phyloP scores from a whole-genome alignment of 345 rosid genomes.

The Brassica carinata region DNA sequence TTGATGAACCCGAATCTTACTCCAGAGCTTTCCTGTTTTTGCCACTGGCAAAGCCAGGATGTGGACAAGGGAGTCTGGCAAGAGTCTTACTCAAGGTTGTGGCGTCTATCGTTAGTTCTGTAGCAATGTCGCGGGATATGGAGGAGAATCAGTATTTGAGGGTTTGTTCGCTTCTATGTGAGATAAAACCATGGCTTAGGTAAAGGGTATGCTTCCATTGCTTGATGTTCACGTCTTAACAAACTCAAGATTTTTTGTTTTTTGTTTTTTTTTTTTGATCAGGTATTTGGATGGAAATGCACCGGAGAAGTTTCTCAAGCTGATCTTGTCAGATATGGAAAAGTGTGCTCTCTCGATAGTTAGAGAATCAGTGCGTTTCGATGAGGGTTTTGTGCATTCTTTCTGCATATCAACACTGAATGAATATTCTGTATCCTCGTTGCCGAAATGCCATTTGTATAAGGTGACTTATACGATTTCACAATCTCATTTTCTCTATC shows the following conservation, averaged over 20 bases:
- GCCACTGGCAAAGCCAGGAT: too few relatives aligned
- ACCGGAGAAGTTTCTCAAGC: background rate
- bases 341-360: constrained; percentile 12
- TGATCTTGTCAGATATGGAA: constrained; percentile 8
- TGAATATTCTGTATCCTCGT: background rate
- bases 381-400: background rate
- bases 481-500: background rate
- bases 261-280: background rate
- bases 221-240: background rate
- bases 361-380: constrained; percentile 8
- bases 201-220: background rate
- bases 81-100: background rate
- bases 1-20: background rate
- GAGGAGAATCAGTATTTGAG: background rate
- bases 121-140: constrained; percentile 7
- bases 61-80: background rate
- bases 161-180: background rate
- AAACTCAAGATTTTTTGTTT: background rate
- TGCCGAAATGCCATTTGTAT: constrained; percentile 11
- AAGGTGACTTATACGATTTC: constrained; percentile 2
- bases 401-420: background rate
- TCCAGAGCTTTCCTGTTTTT: background rate
- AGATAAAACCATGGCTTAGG: constrained; percentile 3
- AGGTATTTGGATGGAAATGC: constrained; percentile 5
- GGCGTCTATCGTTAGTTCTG: background rate